These are phyloP conservation scores for Suillus lakei DNA, from an alignment of 768 basidiomycete species.

Conservation along the genomic window DNA sequence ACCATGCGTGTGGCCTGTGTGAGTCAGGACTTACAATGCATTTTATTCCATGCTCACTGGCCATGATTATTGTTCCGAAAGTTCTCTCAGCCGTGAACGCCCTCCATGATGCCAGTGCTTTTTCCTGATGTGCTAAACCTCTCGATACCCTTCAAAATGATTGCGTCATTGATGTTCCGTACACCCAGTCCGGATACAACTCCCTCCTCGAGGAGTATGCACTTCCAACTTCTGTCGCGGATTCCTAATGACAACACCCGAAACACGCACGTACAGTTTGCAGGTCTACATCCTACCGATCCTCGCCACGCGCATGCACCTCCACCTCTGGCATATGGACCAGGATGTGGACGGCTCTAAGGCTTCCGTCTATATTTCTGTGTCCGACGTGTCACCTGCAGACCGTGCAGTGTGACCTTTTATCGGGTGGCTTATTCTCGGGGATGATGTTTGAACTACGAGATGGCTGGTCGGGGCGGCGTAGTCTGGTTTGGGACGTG, in stretches of 20 bases:
- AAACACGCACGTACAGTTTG: background rate
- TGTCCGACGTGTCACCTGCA: background rate
- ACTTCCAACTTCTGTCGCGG: background rate
- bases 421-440: no score
- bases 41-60: background rate
- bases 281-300: background rate
- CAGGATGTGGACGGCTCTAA: no score
- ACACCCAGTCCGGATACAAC: background rate
- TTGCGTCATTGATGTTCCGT: background rate
- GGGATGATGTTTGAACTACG: no score
- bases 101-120: no score
- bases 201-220: constrained; percentile 1
- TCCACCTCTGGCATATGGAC: background rate
- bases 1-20: background rate
- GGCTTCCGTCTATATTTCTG: background rate
- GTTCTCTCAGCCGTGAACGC: no score
- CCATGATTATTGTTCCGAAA: no score
- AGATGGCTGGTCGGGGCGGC: no score
- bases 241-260: background rate
- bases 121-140: no score
- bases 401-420: no score
- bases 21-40: background rate
- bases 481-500: no score
- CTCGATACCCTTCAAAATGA: no score
- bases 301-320: constrained; percentile 2